Evolutionary conservation across 169 alveolate genomes (phyloP), one percentile per base, ranked within the genome.

Genomic region (Eimeria zaria): DNA sequence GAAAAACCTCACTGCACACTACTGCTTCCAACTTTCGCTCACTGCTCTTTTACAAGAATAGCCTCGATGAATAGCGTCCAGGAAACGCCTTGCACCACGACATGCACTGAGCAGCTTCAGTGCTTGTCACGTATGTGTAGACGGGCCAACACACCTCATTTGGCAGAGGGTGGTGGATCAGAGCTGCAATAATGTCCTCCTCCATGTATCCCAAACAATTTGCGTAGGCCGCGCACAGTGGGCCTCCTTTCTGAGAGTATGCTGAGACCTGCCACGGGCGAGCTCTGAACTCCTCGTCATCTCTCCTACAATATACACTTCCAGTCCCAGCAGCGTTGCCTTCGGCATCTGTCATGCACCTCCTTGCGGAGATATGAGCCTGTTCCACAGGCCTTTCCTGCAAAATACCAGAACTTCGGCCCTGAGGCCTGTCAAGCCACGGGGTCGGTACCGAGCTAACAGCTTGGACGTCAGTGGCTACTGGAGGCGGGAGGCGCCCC

Each of bases 141-240:
- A 71, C 18, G 81, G n/a, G n/a, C 22, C 91, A 58, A 51, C 81
- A 41, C 81, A 87, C 93, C 46, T 87, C 93, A 62, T 87, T 39
- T 18, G 93, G 93, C n/a, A 46, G 48, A 24, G 93, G 93, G 81
- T 87, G 93, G 83, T 60, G 93, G 20, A 44, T 64, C 81, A 87
- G 53, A 36, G 83, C 93, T 18, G 78, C 93, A 62, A 87, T 39
- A 18, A 87, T 51, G 73, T 87, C 81, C 51, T 58, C 93, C 58
- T 87, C 81, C 93, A 87, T 87, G 33, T 60, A 58, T 24, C n/a
- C 83, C 81, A 87, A 73, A 14, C 67, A 64, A 9, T 27, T 60
- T 58, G 81, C 55, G 60, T 62, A 87, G n/a, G 93, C 78, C 83
- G 16, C 16, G 81, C 78, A 87, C 51, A 87, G 81, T n/a, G 81